Evolutionary conservation across 1,284 basidiomycete genomes (phyloP), one percentile per base, ranked within the genome.

Genomic region (Cutaneotrichosporon curvatum): DNA sequence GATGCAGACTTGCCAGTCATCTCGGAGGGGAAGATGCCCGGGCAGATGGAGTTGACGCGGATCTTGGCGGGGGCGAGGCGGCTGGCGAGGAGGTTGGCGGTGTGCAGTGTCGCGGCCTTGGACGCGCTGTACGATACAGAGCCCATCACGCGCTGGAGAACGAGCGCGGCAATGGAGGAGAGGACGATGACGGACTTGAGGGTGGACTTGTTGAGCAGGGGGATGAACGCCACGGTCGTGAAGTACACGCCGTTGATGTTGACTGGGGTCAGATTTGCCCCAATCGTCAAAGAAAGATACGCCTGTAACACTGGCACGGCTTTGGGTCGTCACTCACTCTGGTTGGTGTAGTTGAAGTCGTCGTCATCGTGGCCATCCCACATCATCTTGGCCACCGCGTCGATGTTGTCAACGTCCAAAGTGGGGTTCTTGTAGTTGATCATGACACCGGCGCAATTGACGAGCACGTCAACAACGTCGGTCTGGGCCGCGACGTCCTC

Each of bases 361-460:
- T 58, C 59, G 51, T 69, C 65, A 14, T 62, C 60, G 15, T 52
- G 49, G 31, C 62, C 62, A 8, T 65, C 64, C 57, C 61, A 63
- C 28, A 67, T 37, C 46, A 65, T 55, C 36, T 59, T 60, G 45
- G 62, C 55, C 19, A 65, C 58, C 11, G 60, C 51, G 16, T 65
- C 59, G 23, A 60, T 59, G 55, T 67, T 58, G 40, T 63, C 48
- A 32, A 61, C 57, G 33, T 63, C 51, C 3, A 43, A 53, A 5
- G 63, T 59, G 16, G 45, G 47, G 21, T 55, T 63, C 41, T 50
- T 51, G 54, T 58, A 66, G 14, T 40, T 51, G 35, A 42, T 47
- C 47, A 64, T 59, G 9, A 68, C 61, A 15, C 63, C 68, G 0
- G 65, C 63, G 47, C 63, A 64, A 50, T 70, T 70, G 53, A 70